Conservation (phyloP, 345 rosid genomes). For the Aquilaria yunnanensis region DNA sequence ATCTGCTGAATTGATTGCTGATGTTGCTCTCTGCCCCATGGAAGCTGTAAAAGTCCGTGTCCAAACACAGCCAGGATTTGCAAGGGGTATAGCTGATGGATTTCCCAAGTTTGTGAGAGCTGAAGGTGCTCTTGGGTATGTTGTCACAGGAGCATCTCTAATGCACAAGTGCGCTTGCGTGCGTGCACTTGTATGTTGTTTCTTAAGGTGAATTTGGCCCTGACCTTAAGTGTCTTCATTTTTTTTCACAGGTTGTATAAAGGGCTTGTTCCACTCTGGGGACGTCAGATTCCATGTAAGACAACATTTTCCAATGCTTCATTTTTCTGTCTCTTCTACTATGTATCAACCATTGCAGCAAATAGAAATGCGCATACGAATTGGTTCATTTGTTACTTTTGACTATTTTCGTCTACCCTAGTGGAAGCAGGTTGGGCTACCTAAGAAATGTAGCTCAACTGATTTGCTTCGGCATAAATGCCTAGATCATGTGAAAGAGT, state of each 20-base stretch:
- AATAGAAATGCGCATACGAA: no score
- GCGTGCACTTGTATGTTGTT: no score
- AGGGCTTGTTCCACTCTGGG: conserved; percentile 94
- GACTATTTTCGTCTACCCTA: no score
- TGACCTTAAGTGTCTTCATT: not conserved
- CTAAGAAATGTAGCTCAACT: no score
- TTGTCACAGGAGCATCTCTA: not conserved
- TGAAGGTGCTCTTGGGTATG: conserved; percentile 72
- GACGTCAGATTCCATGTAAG: conserved; percentile 98
- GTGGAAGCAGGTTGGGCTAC: no score
- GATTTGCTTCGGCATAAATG: no score
- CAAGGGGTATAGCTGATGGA: conserved; percentile 87
- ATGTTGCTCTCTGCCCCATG: conserved; percentile 87
- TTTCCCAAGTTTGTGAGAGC: conserved; percentile 75
- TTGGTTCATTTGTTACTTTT: no score
- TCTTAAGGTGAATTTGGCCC: not conserved
- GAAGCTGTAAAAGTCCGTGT: conserved; percentile 96
- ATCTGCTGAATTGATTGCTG: conserved; percentile 89
- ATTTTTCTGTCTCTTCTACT: not conserved
- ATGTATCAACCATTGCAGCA: no score
- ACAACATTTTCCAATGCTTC: conserved; percentile 7
- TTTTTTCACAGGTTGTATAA: conserved; percentile 56
- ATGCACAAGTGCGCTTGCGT: no score
- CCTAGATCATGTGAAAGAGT: no score
- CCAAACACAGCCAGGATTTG: conserved; percentile 96